Evolutionary conservation across 2,329 filamentous ascomycete genomes (phyloP), one percentile per base, ranked within the genome.

Genomic region (Pyricularia sp.): DNA sequence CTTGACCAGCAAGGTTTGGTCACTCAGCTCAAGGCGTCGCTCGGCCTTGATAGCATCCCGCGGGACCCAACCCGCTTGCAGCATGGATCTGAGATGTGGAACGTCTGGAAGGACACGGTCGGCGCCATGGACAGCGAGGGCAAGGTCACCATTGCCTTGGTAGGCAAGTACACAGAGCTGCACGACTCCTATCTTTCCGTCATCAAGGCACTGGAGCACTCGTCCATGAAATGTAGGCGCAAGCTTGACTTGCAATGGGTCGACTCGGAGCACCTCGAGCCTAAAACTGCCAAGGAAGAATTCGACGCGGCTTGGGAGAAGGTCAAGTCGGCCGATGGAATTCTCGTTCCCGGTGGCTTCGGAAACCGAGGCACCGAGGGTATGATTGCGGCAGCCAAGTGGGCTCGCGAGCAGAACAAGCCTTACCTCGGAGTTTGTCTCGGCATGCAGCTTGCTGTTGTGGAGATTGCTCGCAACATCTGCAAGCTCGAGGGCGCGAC

Each of bases 371-470:
- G 93, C 69, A 93, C 88, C 0, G 90, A 94, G 76, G 95, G 95
- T 71, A 98, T 98, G 93, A 90, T 98, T 75, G 83, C 88, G 69
- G 92, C 91, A 3, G 90, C 91, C n/a, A 90, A 89, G 72, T 97
- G 92, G 90, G 94, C 94, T 1, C 89, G 95, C 69, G 90, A 91
- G 72, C 89, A 93, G 74, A 89, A 90, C 71, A 87, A 87, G 3
- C 93, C 93, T 1, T 97, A 91, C 80, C 85, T 98, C 0, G 95
- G 95, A 70, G 91, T 98, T 71, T 97, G 94, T 77, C 83, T 97
- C 26, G 93, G 93, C 69, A 93, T 97, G 89, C 95, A 98, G 78
- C 86, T 97, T 65, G 93, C 94, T 25, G 93, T 97, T 65, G 91
- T 97, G 73, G 94, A 98, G 79, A 92, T 88, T 73, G 93, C 93